Conservation (phyloP, 768 basidiomycete species). For the Pholiota molesta region DNA sequence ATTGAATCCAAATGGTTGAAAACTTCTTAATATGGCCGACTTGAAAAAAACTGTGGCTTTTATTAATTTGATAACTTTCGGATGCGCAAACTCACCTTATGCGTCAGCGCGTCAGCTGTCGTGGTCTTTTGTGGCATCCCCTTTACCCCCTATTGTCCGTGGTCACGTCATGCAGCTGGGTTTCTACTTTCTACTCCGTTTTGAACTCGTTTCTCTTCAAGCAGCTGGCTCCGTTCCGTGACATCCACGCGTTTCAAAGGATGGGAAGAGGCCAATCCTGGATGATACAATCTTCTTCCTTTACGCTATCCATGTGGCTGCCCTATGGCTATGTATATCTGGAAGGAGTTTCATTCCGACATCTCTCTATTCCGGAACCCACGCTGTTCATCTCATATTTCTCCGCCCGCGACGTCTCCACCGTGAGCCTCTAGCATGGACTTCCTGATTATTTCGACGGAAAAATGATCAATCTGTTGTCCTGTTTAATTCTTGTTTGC, state of each 20-base stretch:
- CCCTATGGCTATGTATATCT: background rate
- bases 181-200: background rate
- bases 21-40: too few relatives aligned
- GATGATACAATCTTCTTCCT: background rate
- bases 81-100: background rate
- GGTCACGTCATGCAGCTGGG: background rate
- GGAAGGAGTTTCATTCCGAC: background rate
- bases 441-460: background rate
- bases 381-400: background rate
- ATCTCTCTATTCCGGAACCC: background rate
- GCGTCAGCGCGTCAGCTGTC: background rate
- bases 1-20: background rate
- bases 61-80: background rate
- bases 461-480: background rate
- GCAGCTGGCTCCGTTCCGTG: background rate
- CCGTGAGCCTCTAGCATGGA: background rate
- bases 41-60: background rate
- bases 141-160: background rate
- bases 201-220: background rate
- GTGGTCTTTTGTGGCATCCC: background rate
- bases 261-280: background rate
- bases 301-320: background rate
- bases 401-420: background rate
- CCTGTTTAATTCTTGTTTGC: background rate
- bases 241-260: background rate